These are phyloP conservation scores for Lablab purpureus DNA, from an alignment of 306 rosid genomes.

Conservation along the genomic window DNA sequence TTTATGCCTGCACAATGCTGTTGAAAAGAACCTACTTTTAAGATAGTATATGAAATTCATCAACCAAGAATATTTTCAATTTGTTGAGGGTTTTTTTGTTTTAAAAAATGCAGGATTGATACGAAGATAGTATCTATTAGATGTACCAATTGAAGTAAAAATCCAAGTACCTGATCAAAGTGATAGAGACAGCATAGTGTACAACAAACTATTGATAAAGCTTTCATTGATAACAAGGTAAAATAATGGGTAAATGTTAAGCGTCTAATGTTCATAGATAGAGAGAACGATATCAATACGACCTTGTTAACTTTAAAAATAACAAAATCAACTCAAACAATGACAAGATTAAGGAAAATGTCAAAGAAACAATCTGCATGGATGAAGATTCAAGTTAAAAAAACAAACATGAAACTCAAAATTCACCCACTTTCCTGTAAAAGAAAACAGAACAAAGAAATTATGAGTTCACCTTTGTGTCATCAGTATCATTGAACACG, in stretches of 20 bases:
- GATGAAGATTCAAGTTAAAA: not conserved
- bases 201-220: not conserved
- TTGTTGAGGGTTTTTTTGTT: no score
- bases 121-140: not conserved
- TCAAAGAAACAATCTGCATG: not conserved
- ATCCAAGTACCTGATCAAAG: not conserved
- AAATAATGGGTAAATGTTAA: not conserved
- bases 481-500: constrained; percentile 71
- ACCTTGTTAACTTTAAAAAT: constrained; percentile 27
- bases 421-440: not conserved
- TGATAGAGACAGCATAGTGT: not conserved
- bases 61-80: not conserved
- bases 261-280: not conserved
- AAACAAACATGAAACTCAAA: not conserved
- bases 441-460: not conserved
- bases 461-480: constrained; percentile 65
- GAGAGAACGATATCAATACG: constrained; percentile 5
- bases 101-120: constrained; percentile 9
- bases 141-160: not conserved
- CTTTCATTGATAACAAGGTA: constrained; percentile 21
- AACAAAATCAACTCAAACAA: constrained; percentile 14
- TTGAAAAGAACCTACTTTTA: constrained; percentile 46
- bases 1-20: constrained; percentile 93
- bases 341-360: constrained; percentile 32
- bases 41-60: constrained; percentile 12